phyloP scores from a whole-genome alignment of 2,329 filamentous ascomycete species.

The Arachnomyces sp. region DNA sequence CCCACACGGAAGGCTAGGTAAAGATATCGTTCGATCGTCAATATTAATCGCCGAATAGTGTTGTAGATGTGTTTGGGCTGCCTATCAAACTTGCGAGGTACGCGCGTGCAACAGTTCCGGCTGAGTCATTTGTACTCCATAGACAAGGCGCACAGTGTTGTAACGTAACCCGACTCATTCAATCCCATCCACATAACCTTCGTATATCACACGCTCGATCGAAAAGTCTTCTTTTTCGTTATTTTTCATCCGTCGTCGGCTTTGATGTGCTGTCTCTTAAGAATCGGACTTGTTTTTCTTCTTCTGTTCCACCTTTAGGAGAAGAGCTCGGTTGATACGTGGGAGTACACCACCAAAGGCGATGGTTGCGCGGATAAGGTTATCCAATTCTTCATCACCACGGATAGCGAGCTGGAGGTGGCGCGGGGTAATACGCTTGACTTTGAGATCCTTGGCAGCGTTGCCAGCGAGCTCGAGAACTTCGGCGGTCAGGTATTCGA shows the following conservation, averaged over 20 bases:
- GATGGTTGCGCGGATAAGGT: slow-evolving; percentile 92
- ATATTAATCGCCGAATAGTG: too few species aligned
- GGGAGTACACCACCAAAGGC: slow-evolving; percentile 97
- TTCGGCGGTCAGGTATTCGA: slow-evolving; percentile 96
- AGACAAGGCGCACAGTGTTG: too few species aligned
- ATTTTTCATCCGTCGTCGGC: slow-evolving; percentile 1
- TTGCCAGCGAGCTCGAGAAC: slow-evolving; percentile 97
- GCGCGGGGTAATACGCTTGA: slow-evolving; percentile 98
- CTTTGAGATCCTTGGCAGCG: slow-evolving; percentile 97
- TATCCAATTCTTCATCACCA: slow-evolving; percentile 96
- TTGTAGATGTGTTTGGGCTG: too few species aligned
- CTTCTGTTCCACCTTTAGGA: slow-evolving; percentile 96
- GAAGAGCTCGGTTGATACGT: slow-evolving; percentile 94
- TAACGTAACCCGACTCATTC: slow-evolving; percentile 5
- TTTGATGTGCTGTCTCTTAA: slow-evolving; percentile 13
- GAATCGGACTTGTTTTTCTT: slow-evolving; percentile 63
- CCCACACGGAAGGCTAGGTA: background rate
- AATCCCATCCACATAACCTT: slow-evolving; percentile 3
- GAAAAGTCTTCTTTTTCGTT: slow-evolving; percentile 13
- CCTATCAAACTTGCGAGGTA: too few species aligned
- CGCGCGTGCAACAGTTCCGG: background rate
- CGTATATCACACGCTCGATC: too few species aligned
- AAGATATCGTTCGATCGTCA: too few species aligned
- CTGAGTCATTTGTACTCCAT: slow-evolving; percentile 4
- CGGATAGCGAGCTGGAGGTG: slow-evolving; percentile 97